Evolutionary conservation across 176 grass and related monocot genomes (phyloP), one percentile per base, ranked within the genome.

Genomic region (Musa schizocarpa): DNA sequence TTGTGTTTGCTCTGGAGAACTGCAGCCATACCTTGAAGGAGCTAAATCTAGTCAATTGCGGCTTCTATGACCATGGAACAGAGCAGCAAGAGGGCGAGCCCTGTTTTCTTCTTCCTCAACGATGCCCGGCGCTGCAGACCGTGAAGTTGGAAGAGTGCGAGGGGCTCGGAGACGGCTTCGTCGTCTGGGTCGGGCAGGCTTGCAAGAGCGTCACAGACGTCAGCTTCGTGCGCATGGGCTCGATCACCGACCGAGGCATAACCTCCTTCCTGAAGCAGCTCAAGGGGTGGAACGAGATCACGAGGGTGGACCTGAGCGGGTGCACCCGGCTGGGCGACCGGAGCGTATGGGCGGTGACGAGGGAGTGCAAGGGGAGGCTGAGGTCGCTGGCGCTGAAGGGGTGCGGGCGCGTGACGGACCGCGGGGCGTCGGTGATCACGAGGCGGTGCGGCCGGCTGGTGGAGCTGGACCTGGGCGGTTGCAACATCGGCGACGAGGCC

Each of bases 381-480:
- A 58, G 11, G 73, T 21, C 8, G 53, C 53, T 75, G 9, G 34
- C 19, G 54, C 22, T 75, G 54, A 48, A 3, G 12, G 55, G 23
- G 53, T 75, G 73, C 73, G 63, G 9, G 22, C 73, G 73, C 55
- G 73, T 75, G 21, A 59, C 53, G 0, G 54, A 75, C 73, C 53
- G 53, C 26, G 73, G 54, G 9, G 53, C 54, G 8, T 9, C 17
- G 20, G 73, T 75, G 53, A 75, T 75, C 55, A 59, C 54, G 13
- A 34, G 13, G 54, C 53, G 73, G 16, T 75, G 73, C 55, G 9
- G 7, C 13, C 11, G 34, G 5, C 54, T 75, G 73, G 73, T 61
- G 11, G 73, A 25, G 14, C 73, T 75, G 6, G 55, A 75, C 27
- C 13, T 75, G 9, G 14, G 54, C 9, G 54, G 54, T 13, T 75